These are phyloP conservation scores for Mycena albidolilacea DNA, from an alignment of 768 basidiomycete species.

Conservation along the genomic window DNA sequence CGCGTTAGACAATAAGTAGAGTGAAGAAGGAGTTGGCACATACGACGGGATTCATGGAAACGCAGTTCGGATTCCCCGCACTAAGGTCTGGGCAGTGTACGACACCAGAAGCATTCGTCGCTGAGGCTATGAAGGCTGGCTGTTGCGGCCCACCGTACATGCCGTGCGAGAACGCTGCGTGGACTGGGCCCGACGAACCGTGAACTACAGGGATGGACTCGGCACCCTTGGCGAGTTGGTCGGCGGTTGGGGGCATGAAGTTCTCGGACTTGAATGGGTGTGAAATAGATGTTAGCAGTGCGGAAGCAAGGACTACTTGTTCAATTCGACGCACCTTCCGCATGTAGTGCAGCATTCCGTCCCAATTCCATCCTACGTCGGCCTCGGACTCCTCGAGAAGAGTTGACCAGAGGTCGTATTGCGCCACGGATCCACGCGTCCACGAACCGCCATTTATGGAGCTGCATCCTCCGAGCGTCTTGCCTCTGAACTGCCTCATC, in stretches of 20 bases:
- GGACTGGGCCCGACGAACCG: slow-evolving; percentile 20
- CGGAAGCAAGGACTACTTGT: no score
- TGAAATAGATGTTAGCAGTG: background rate
- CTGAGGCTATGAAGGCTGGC: slow-evolving; percentile 24
- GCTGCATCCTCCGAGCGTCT: slow-evolving; percentile 61
- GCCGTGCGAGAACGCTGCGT: slow-evolving; percentile 27
- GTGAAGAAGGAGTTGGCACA: slow-evolving; percentile 16
- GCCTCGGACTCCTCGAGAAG: slow-evolving; percentile 48
- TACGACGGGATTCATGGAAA: slow-evolving; percentile 68
- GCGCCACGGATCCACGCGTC: slow-evolving; percentile 59
- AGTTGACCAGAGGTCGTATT: slow-evolving; percentile 60
- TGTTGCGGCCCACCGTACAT: slow-evolving; percentile 30
- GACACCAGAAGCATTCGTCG: slow-evolving; percentile 53
- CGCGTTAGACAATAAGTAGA: background rate
- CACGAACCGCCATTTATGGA: slow-evolving; percentile 66
- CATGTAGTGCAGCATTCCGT: slow-evolving; percentile 30
- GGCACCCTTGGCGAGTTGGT: slow-evolving; percentile 30
- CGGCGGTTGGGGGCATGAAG: slow-evolving; percentile 29
- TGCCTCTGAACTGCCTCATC: slow-evolving; percentile 51
- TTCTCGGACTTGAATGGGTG: slow-evolving; percentile 15
- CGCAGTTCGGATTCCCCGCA: slow-evolving; percentile 68
- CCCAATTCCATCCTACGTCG: slow-evolving; percentile 23
- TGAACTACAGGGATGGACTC: slow-evolving; percentile 17
- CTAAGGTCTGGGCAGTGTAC: slow-evolving; percentile 54
- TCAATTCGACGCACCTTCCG: slow-evolving; percentile 12